Conservation (phyloP, 371 early-diverging fungal genomes). For the Lichtheimia ramosa region DNA sequence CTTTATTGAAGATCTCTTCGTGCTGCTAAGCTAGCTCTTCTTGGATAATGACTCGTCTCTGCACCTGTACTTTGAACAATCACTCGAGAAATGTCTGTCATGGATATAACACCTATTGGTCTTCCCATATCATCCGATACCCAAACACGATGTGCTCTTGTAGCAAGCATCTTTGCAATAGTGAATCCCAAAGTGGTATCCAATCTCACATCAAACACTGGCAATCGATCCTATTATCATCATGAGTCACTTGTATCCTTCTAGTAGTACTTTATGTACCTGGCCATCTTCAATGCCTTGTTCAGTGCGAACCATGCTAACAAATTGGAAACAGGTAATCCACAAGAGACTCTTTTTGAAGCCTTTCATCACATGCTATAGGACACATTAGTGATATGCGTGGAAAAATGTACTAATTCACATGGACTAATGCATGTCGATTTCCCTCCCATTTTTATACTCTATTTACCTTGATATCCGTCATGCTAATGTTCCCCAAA, state of each 20-base stretch:
- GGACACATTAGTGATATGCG: not conserved
- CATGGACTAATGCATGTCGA: too few relatives aligned
- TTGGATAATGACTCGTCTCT: not conserved
- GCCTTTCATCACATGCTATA: constrained; percentile 46
- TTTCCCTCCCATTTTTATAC: not conserved
- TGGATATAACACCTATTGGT: constrained; percentile 67
- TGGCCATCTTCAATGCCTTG: constrained; percentile 56
- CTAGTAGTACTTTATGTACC: constrained; percentile 19
- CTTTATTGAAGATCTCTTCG: not conserved
- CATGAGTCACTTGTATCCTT: not conserved
- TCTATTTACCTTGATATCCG: constrained; percentile 59
- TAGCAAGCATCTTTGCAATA: constrained; percentile 77
- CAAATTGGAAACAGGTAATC: constrained; percentile 56
- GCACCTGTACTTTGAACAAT: constrained; percentile 27
- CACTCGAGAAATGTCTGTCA: constrained; percentile 72
- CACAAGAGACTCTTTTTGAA: constrained; percentile 47
- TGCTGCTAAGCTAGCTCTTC: constrained; percentile 10
- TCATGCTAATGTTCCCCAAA: constrained; percentile 70
- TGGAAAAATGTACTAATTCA: too few relatives aligned
- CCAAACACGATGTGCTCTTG: constrained; percentile 84
- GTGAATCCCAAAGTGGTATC: constrained; percentile 70
- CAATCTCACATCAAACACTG: constrained; percentile 76
- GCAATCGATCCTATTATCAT: constrained; percentile 62
- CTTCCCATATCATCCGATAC: constrained; percentile 59
- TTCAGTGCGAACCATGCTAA: constrained; percentile 42